Evolutionary conservation across 352 stramenopile species (phyloP), one percentile per base, ranked within the genome.

Genomic region (Pythium aristosporum): DNA sequence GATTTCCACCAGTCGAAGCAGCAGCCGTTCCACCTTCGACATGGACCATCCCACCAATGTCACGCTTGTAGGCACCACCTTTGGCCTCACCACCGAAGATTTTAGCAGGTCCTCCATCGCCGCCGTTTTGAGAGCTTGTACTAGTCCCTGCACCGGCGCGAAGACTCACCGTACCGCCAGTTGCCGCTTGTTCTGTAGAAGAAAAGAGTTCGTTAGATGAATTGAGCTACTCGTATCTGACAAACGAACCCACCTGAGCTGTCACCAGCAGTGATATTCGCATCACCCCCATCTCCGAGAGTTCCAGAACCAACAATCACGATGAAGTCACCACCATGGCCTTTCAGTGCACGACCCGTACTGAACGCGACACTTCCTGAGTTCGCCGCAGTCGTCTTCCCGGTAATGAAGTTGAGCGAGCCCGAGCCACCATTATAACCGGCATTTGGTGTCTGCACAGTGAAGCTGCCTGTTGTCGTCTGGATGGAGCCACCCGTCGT

Each of bases 181-280:
- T 57, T 50, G 66, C 61, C 21, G 48, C 65, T 49, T 25, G 47
- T 62, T 73, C 80, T 89, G 43, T 32, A 73, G 59, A 50, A 48
- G 15, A 16, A 47, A 61, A 23, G 37, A 28, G 20, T 9, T 25
- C 20, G 16, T 57, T 25, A 57, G 13, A 46, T 21, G 15, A 0
- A 46, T 6, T 25, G 18, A 58, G 41, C 0, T 10, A 43, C 9
- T 18, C 34, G 1, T 37, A 36, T 60, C 44, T 25, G 30, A 59
- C 28, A 52, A 36, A 42, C 20, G 46, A 43, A 57, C 69, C 50
- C 71, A 90, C 80, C 83, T 37, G 71, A 85, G 52, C 71, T 76
- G 68, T 88, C 74, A n/a, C 85, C 85, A 63, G 82, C 82, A 62
- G 79, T 87, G n/a, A 90, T 46, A 53, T 88, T 88, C 37, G 72